These are phyloP conservation scores for Mychonastes homosphaera DNA, from an alignment of 139 green algal genomes.

Conservation along the genomic window DNA sequence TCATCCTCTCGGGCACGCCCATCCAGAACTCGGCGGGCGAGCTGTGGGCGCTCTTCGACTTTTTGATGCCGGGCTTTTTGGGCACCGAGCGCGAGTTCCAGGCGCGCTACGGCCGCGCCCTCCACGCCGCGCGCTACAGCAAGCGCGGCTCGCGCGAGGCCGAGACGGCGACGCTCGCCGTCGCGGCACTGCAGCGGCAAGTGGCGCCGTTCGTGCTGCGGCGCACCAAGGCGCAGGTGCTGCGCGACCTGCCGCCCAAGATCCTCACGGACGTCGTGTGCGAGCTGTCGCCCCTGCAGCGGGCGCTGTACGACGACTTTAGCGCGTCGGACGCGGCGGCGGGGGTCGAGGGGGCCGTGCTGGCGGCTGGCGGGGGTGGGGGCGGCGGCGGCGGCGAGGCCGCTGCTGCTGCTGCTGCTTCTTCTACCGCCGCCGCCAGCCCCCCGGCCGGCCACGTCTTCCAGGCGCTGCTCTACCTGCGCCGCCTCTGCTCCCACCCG, in stretches of 20 bases:
- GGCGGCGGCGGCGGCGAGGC: background rate
- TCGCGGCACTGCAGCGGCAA: slow-evolving; percentile 82
- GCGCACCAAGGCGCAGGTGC: slow-evolving; percentile 91
- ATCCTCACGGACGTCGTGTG: slow-evolving; percentile 84
- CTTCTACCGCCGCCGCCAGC: slow-evolving; percentile 9
- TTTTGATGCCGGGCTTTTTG: slow-evolving; percentile 92
- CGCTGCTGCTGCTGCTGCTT: background rate
- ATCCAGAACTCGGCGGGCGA: slow-evolving; percentile 93
- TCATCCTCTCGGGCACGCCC: slow-evolving; percentile 84
- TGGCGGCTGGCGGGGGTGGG: background rate
- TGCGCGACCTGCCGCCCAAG: slow-evolving; percentile 91
- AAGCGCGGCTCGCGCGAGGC: slow-evolving; percentile 56
- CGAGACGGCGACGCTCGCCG: slow-evolving; percentile 62
- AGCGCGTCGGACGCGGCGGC: slow-evolving; percentile 13
- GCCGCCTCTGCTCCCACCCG: slow-evolving; percentile 92
- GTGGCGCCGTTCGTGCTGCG: slow-evolving; percentile 93
- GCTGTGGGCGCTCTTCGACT: slow-evolving; percentile 97
- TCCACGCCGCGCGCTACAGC: slow-evolving; percentile 39
- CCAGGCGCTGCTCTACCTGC: slow-evolving; percentile 76
- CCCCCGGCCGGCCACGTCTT: no score
- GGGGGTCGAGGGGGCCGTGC: background rate
- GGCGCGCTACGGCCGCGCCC: slow-evolving; percentile 62
- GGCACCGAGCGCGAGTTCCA: slow-evolving; percentile 75
- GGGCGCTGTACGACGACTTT: slow-evolving; percentile 75
- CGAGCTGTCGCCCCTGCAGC: slow-evolving; percentile 73